Evolutionary conservation across 768 basidiomycete genomes (phyloP).

Genomic region (Naematelia aurantialba): DNA sequence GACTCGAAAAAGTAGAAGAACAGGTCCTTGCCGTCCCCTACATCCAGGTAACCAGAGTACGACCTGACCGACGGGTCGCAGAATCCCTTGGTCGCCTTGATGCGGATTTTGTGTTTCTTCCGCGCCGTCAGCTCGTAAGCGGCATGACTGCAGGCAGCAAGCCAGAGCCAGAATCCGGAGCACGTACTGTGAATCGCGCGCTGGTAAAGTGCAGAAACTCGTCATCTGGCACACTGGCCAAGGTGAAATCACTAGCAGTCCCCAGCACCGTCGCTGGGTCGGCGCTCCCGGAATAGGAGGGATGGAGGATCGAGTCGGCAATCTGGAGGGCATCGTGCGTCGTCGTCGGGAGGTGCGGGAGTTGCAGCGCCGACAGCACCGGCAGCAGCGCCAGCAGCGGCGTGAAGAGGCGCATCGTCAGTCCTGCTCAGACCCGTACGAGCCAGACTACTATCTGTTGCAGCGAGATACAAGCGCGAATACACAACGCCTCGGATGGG

Average conservation of each 20-base stretch:
- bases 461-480: too few species aligned
- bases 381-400: slow-evolving; percentile 23
- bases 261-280: slow-evolving; percentile 17
- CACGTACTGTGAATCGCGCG: background rate
- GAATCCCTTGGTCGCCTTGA: slow-evolving; percentile 53
- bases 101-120: slow-evolving; percentile 49
- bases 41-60: slow-evolving; percentile 48
- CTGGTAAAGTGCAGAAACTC: slow-evolving; percentile 32
- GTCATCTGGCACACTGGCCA: slow-evolving; percentile 26
- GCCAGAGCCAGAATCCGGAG: background rate
- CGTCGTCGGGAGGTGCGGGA: slow-evolving; percentile 33
- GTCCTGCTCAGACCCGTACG: background rate
- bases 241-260: slow-evolving; percentile 32
- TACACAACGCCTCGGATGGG: too few species aligned
- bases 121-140: background rate
- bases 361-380: slow-evolving; percentile 23
- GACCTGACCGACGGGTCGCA: slow-evolving; percentile 54
- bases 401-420: slow-evolving; percentile 4
- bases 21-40: slow-evolving; percentile 45
- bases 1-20: slow-evolving; percentile 73
- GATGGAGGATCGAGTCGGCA: slow-evolving; percentile 28
- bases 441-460: too few species aligned
- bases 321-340: slow-evolving; percentile 28
- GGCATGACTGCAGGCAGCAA: background rate
- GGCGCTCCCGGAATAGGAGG: background rate